Conservation (phyloP, 305 asterid genomes). For the Plantago lanceolata region DNA sequence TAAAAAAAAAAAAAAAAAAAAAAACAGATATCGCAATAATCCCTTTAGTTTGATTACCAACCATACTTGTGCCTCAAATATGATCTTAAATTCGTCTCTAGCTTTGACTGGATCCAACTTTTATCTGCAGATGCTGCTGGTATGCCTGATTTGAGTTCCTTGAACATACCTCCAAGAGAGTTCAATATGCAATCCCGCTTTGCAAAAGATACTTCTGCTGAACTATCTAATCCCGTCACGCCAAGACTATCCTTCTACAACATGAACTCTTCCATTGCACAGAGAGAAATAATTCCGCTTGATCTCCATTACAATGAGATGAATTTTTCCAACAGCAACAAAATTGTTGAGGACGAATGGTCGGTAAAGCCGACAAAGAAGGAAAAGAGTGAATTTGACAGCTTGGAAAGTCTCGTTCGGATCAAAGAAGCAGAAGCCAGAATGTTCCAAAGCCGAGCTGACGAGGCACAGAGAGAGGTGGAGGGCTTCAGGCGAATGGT, state of each 20-base stretch:
- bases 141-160: conserved; percentile 39
- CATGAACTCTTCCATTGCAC: conserved; percentile 48
- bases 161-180: conserved; percentile 20
- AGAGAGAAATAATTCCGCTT: conserved; percentile 37
- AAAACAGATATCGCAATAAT: no score
- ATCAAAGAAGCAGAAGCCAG: conserved; percentile 88
- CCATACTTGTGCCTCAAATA: neutral
- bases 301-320: conserved; percentile 44
- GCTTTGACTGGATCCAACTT: neutral
- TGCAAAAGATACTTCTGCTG: conserved; percentile 36
- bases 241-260: conserved; percentile 51
- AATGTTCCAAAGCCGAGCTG: conserved; percentile 83
- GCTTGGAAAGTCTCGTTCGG: conserved; percentile 71
- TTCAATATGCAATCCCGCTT: conserved; percentile 23
- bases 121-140: conserved; percentile 43
- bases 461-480: conserved; percentile 73
- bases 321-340: conserved; percentile 23
- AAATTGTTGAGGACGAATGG: conserved; percentile 82
- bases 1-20: no score
- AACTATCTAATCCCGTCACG: conserved; percentile 35
- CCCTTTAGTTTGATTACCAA: neutral
- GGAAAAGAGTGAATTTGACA: conserved; percentile 49
- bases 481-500: conserved; percentile 58
- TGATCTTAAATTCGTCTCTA: neutral
- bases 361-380: conserved; percentile 72